phyloP scores from a whole-genome alignment of 225 moss, liverwort and hornwort species.

The Pseudisothecium myosuroides region DNA sequence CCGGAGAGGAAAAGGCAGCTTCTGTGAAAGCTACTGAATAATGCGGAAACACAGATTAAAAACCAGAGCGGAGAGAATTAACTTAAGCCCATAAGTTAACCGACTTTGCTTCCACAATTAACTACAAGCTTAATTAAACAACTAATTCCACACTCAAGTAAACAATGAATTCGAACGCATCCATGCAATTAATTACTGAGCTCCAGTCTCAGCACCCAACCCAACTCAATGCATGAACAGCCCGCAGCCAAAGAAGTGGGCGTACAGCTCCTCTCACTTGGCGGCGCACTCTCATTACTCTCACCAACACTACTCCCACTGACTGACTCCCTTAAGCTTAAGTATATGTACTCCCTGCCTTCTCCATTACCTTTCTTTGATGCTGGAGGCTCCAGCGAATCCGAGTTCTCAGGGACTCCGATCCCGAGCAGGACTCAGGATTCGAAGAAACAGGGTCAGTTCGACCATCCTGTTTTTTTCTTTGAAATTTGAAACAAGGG shows the following conservation, averaged over 20 bases:
- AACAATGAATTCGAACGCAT: neutral
- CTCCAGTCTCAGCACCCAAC: neutral
- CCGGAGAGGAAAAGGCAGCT: no score
- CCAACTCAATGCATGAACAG: neutral
- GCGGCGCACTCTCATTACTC: neutral
- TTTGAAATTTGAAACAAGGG: no score
- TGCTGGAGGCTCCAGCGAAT: neutral
- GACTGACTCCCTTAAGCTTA: no score
- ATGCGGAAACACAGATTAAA: neutral
- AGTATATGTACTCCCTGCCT: neutral
- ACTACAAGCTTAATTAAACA: neutral
- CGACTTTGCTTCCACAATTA: neutral
- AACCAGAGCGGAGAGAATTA: neutral
- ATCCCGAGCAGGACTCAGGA: neutral
- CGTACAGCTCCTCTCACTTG: neutral
- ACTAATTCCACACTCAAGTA: neutral
- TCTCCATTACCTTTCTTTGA: rapidly evolving
- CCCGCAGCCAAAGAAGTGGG: neutral
- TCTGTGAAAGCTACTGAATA: no score
- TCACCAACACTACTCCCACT: neutral
- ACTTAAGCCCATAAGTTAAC: neutral
- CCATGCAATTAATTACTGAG: neutral
- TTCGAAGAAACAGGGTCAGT: no score
- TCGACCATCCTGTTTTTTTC: neutral
- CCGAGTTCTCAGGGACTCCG: neutral